Conservation (phyloP, 164 flowering plant genomes). For the Brasenia schreberi region DNA sequence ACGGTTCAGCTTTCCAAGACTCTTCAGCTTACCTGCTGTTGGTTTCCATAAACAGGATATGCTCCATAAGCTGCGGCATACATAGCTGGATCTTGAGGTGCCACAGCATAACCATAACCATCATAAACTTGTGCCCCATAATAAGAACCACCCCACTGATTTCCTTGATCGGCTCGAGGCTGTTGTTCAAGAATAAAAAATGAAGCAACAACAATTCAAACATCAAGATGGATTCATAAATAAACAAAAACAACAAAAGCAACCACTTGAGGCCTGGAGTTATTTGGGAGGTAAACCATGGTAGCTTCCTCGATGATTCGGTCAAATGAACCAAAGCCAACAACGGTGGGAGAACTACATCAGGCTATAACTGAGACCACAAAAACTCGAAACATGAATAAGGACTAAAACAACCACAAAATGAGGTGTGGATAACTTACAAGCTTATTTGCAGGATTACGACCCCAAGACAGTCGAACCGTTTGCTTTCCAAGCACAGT, state of each 20-base stretch:
- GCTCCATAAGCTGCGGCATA: slow-evolving; percentile 66
- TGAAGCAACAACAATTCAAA: background rate
- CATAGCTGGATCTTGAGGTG: slow-evolving; percentile 68
- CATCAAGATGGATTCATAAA: background rate
- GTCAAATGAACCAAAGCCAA: no score
- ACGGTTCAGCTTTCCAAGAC: slow-evolving; percentile 3
- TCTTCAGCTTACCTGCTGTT: slow-evolving; percentile 83
- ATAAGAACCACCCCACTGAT: slow-evolving; percentile 64
- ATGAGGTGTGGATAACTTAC: slow-evolving; percentile 11
- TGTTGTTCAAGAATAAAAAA: slow-evolving; percentile 14
- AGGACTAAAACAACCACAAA: no score
- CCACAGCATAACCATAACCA: slow-evolving; percentile 57
- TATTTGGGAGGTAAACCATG: background rate
- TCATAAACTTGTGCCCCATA: slow-evolving; percentile 70
- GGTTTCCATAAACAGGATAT: slow-evolving; percentile 66
- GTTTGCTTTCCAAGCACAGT: slow-evolving; percentile 78
- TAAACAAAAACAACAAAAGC: no score
- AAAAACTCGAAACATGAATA: no score
- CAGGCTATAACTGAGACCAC: no score
- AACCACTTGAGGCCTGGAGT: background rate
- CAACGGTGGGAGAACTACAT: no score
- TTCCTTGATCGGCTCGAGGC: slow-evolving; percentile 51
- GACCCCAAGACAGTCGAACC: slow-evolving; percentile 96
- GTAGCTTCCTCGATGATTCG: no score
- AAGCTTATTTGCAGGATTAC: slow-evolving; percentile 91